phyloP scores from a whole-genome alignment of 306 rosid genomes.

The Medicago ruthenica region DNA sequence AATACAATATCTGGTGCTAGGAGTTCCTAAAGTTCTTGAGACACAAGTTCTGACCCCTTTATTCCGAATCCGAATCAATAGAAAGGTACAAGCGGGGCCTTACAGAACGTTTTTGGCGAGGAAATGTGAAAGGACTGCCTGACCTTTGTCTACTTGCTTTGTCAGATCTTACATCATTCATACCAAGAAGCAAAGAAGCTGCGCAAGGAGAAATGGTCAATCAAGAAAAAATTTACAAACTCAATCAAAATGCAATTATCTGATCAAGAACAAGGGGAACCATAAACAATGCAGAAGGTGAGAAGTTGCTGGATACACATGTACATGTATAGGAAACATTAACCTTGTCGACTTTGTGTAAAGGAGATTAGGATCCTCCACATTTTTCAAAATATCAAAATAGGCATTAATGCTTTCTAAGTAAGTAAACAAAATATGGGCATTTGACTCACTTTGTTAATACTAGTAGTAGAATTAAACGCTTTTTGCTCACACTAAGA shows the following conservation, averaged over 20 bases:
- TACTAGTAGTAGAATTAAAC: background rate
- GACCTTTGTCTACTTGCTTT: constrained; percentile 77
- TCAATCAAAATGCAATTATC: constrained; percentile 8
- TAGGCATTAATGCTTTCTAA: too few species aligned
- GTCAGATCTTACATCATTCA: constrained; percentile 82
- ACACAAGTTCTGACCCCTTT: constrained; percentile 49
- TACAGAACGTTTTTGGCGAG: constrained; percentile 96
- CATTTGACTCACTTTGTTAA: constrained; percentile 31
- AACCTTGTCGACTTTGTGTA: constrained; percentile 13
- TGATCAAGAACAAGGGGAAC: constrained; percentile 7
- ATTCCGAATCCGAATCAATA: constrained; percentile 86
- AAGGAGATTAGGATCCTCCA: constrained; percentile 8
- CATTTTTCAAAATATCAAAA: too few species aligned
- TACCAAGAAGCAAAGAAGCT: constrained; percentile 97
- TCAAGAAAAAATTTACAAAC: constrained; percentile 28
- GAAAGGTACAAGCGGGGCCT: constrained; percentile 79
- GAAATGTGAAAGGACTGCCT: constrained; percentile 89
- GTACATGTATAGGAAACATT: background rate
- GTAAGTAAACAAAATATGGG: constrained; percentile 5
- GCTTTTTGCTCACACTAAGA: background rate
- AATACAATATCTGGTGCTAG: constrained; percentile 47
- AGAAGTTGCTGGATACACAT: background rate
- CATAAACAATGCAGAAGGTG: constrained; percentile 11
- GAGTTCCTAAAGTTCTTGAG: constrained; percentile 43
- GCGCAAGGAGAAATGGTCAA: constrained; percentile 53